Evolutionary conservation across 164 flowering plant species (phyloP).

Genomic region (Paratinospora sagittata): DNA sequence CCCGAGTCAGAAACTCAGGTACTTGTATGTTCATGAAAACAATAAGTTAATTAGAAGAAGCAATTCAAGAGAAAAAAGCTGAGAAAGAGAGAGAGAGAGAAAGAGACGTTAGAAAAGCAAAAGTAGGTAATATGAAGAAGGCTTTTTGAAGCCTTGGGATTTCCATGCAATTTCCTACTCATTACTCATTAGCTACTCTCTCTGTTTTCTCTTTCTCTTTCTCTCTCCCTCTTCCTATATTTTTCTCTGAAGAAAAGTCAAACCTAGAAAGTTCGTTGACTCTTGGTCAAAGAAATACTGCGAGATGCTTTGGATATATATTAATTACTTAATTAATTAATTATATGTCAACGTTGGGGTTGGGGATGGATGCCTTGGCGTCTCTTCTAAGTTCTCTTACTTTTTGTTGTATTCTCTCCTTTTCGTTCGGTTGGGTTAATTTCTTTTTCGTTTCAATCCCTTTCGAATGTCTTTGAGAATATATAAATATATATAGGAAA

Average conservation of each 20-base stretch:
- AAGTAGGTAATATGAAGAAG: neutral
- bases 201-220: too few relatives aligned
- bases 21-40: neutral
- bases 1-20: too few relatives aligned
- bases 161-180: neutral
- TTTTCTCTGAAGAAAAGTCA: neutral
- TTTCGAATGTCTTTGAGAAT: too few relatives aligned
- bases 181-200: too few relatives aligned
- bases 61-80: neutral
- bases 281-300: constrained; percentile 1
- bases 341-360: neutral
- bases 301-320: too few relatives aligned
- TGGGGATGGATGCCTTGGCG: neutral
- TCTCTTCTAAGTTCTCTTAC: neutral
- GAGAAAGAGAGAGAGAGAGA: neutral
- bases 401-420: neutral
- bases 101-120: neutral
- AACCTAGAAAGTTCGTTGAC: neutral
- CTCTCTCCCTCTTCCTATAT: neutral
- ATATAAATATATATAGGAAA: neutral
- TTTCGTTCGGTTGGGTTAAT: neutral
- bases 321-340: too few relatives aligned
- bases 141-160: too few relatives aligned
- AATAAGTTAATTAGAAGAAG: neutral
- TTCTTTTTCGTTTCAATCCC: neutral